Conservation (phyloP, 78 protist species). For the Dictyostelium discoideum region dicty_2.7 NC_007089.4:2527501-2528000, state of each 20-base stretch:
- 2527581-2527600: neutral
- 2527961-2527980: no score
- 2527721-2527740: neutral
- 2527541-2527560: neutral
- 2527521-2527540: neutral
- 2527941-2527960: neutral
- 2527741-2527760: neutral
- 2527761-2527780: conserved; percentile 11
- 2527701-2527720: neutral
- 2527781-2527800: neutral
- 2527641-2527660: neutral
- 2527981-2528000: no score
- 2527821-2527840: neutral
- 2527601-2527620: neutral
- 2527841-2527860: neutral
- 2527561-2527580: neutral
- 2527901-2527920: neutral
- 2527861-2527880: no score
- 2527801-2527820: neutral
- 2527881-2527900: neutral
- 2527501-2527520: neutral
- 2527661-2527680: neutral
- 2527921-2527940: neutral
- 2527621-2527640: neutral
- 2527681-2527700: neutral